Percentiles rank a stretch among this genome's conserved stretches.
Conservation (phyloP, 1,284 basidiomycete species). For the Paramarasmius palmivorus region DNA sequence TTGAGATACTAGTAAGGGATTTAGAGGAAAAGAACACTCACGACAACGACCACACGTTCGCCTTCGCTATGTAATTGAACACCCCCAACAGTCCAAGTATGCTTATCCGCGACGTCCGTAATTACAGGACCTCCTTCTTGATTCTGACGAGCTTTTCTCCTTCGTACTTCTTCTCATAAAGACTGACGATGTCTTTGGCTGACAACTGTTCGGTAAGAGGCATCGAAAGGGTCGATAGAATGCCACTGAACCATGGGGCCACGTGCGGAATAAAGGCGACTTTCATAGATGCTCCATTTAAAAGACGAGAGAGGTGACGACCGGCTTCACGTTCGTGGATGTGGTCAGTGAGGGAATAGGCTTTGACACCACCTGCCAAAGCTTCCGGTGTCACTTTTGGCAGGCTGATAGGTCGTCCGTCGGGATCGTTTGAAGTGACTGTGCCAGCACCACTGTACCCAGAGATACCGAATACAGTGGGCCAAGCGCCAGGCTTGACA, state of each 20-base stretch:
- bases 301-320: slow-evolving; percentile 74
- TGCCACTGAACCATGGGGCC: slow-evolving; percentile 96
- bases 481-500: slow-evolving; percentile 64
- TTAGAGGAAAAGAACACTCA: slow-evolving; percentile 38
- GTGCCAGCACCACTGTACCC: slow-evolving; percentile 97
- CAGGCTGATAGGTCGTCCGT: slow-evolving; percentile 72
- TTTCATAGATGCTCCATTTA: slow-evolving; percentile 45
- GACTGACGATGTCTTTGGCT: slow-evolving; percentile 71
- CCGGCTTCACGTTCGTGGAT: slow-evolving; percentile 97
- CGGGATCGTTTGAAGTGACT: slow-evolving; percentile 61
- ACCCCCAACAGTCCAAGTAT: slow-evolving; percentile 91
- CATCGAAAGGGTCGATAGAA: slow-evolving; percentile 84
- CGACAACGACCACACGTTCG: slow-evolving; percentile 89
- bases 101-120: slow-evolving; percentile 75
- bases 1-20: slow-evolving; percentile 11
- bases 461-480: slow-evolving; percentile 91
- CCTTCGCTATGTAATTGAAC: slow-evolving; percentile 91
- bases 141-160: slow-evolving; percentile 76
- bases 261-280: slow-evolving; percentile 90
- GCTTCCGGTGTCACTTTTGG: slow-evolving; percentile 84
- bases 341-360: slow-evolving; percentile 94
- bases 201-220: slow-evolving; percentile 68
- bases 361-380: slow-evolving; percentile 75
- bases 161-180: slow-evolving; percentile 82
- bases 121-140: slow-evolving; percentile 77